Base-by-base conservation (phyloP, 2,329 filamentous ascomycete genomes). In the Scytalidium lignicola region DNA sequence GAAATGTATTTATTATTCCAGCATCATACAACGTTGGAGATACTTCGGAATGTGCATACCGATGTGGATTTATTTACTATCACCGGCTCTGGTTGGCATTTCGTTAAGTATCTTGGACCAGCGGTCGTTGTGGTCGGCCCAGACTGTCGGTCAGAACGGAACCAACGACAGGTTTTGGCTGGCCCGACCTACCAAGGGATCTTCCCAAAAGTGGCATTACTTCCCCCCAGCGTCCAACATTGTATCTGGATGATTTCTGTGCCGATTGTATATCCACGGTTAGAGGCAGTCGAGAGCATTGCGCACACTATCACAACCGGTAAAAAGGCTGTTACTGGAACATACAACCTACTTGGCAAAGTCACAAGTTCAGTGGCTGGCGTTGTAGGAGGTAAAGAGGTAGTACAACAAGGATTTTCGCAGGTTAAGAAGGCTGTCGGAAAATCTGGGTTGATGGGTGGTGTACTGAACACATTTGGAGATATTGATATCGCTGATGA, bases 1-100 rank as follows among this genome's bases (percentile, higher is more conserved):
- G 90, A 97, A 58, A 96, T 96, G 91, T 99, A 97, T 65, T 78
- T 99, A 29, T 79, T 99, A 7, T 99, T 99, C 76, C 93, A 99
- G 65, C 93, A 99, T 64, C 93, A 99, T 67, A 97, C 93, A 0
- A 97, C 92, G 0, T 76, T 95, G 2, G 93, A 97, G 64, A 88
- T 97, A 40, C 80, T 99, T 50, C 87, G 91, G 46, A 92, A 95
- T 59, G 85, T 95, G 50, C 87, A 79, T 62, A 88, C 88, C 43
- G 93, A 99, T 62, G 78, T 84, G 43, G 93, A 99, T 60, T 80
- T 99, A 5, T 99, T 99, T 70, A 97, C 92, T 1, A 86, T 99
- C 48, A 97, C 93, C 0, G 92, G 93, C n/a, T 87, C 87, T 18
- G 93, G 93, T 7, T 99, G 93, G 93, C 93, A 99, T 68, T 99